phyloP scores from a whole-genome alignment of 495 filamentous ascomycete genomes.

The Neohortaea acidophila region DNA sequence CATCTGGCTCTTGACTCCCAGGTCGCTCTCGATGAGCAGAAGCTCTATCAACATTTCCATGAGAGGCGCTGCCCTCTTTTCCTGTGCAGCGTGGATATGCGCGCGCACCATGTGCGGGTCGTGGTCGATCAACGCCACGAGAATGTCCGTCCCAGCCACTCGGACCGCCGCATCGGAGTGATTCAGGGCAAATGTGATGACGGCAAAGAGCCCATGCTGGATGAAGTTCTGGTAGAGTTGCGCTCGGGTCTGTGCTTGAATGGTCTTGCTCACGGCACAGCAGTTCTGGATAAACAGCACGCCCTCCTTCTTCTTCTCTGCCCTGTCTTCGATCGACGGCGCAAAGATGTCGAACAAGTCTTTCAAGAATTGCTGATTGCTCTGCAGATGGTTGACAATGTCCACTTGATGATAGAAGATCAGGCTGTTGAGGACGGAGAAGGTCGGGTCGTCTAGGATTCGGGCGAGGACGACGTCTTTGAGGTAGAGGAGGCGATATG shows the following conservation, averaged over 20 bases:
- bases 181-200: conserved; percentile 82
- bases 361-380: conserved; percentile 57
- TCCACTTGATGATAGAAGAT: conserved; percentile 99
- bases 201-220: conserved; percentile 65
- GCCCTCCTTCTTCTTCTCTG: conserved; percentile 74
- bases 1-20: conserved; percentile 91
- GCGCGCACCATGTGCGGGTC: conserved; percentile 85
- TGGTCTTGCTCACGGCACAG: conserved; percentile 82
- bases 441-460: conserved; percentile 94
- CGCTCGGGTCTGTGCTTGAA: conserved; percentile 66
- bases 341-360: conserved; percentile 86
- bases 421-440: conserved; percentile 90
- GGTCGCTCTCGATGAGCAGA: conserved; percentile 75
- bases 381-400: conserved; percentile 83
- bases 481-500: conserved; percentile 91
- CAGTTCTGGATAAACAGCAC: conserved; percentile 96
- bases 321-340: conserved; percentile 32
- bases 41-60: conserved; percentile 91
- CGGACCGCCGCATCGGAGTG: conserved; percentile 71
- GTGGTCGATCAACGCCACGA: conserved; percentile 90
- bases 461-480: conserved; percentile 95
- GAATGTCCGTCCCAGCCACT: conserved; percentile 83
- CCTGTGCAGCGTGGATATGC: conserved; percentile 81
- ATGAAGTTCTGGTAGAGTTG: conserved; percentile 83
- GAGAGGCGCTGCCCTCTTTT: conserved; percentile 69